These are phyloP conservation scores for Pseudogymnoascus sp. DNA, from an alignment of 2,329 filamentous ascomycete genomes.

Conservation along the genomic window DNA sequence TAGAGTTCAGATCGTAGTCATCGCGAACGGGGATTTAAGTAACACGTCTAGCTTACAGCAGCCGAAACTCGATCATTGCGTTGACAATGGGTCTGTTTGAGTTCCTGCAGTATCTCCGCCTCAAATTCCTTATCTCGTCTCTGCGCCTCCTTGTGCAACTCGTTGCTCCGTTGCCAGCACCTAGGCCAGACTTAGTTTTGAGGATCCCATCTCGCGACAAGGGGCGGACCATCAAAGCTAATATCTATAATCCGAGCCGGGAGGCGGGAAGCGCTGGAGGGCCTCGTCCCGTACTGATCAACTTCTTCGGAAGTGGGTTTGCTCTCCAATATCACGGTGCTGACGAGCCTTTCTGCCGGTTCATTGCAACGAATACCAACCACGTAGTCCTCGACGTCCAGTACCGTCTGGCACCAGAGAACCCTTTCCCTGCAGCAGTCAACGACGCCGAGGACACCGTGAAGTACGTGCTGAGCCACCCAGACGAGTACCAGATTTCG, in stretches of 20 bases:
- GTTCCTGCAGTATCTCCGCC: constrained; percentile 14
- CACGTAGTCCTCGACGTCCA: too few species aligned
- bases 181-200: constrained; percentile 11
- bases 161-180: constrained; percentile 1
- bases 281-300: constrained; percentile 26
- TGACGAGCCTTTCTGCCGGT: constrained; percentile 32
- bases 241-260: not conserved
- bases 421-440: too few species aligned
- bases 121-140: constrained; percentile 14
- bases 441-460: too few species aligned
- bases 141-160: constrained; percentile 11
- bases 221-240: constrained; percentile 9
- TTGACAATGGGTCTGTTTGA: constrained; percentile 6
- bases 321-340: constrained; percentile 31
- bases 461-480: too few species aligned
- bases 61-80: not conserved
- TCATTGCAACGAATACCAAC: too few species aligned
- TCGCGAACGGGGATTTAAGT: not conserved
- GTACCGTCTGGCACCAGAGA: not conserved
- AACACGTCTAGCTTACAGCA: not conserved
- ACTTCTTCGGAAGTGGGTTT: constrained; percentile 31
- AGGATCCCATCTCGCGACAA: constrained; percentile 14
- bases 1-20: not conserved
- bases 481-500: too few species aligned
- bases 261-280: not conserved